A percentile compares a stretch with the other conserved stretches of the same genome.
Evolutionary conservation across 805 yeast genomes (phyloP).

Genomic region (Saturnispora halmiae): DNA sequence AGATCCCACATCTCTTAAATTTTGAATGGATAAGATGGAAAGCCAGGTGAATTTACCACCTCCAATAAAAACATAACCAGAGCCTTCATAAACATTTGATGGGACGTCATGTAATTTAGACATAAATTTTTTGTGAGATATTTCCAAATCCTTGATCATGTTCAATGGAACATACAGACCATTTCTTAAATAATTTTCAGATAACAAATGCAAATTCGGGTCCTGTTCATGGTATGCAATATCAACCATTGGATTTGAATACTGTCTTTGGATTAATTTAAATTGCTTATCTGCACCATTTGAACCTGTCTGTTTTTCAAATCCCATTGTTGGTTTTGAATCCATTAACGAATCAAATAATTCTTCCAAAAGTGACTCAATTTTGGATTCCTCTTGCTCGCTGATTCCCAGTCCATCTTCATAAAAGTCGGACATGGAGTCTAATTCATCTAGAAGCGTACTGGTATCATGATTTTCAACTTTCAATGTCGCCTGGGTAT

Average conservation of each 20-base stretch:
- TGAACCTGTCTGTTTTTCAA: background rate
- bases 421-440: background rate
- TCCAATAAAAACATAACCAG: slow-evolving; percentile 66
- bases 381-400: background rate
- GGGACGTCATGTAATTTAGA: slow-evolving; percentile 28
- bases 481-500: too few relatives aligned
- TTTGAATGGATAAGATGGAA: slow-evolving; percentile 43
- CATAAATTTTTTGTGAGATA: slow-evolving; percentile 40
- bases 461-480: too few relatives aligned
- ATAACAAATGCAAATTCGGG: slow-evolving; percentile 29
- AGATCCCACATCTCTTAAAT: slow-evolving; percentile 38
- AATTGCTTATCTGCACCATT: background rate
- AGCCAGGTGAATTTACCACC: slow-evolving; percentile 66
- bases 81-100: slow-evolving; percentile 35
- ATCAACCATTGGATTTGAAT: slow-evolving; percentile 22
- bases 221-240: slow-evolving; percentile 26
- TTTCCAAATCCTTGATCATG: slow-evolving; percentile 36
- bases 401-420: background rate
- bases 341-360: background rate
- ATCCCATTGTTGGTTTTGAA: slow-evolving; percentile 2
- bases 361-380: background rate
- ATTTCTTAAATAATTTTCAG: slow-evolving; percentile 43
- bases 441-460: background rate
- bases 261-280: slow-evolving; percentile 14
- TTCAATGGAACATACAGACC: slow-evolving; percentile 39